Evolutionary conservation across 345 rosid species (phyloP).

Genomic region (Bretschneidera sinensis): DNA sequence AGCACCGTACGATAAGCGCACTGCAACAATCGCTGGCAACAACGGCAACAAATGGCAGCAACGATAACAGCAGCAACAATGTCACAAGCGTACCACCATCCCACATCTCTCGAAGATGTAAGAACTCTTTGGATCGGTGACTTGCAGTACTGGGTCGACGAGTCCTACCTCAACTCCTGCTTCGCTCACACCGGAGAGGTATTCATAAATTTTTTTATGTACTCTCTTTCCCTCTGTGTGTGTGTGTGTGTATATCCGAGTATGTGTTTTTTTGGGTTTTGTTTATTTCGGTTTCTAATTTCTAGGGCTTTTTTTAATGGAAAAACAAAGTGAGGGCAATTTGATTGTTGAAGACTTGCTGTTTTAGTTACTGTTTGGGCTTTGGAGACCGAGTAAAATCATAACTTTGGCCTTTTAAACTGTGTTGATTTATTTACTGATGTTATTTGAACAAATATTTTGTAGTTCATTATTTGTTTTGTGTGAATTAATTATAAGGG

Average conservation of each 20-base stretch:
- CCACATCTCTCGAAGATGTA: conserved; percentile 81
- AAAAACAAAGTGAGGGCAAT: no score
- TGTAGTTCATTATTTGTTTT: no score
- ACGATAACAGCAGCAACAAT: conserved; percentile 33
- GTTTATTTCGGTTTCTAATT: not conserved
- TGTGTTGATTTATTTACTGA: no score
- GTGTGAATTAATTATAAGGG: no score
- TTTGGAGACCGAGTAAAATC: no score
- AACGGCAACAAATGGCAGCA: no score
- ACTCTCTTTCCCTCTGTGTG: no score
- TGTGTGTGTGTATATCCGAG: not conserved
- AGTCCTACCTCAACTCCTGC: conserved; percentile 74
- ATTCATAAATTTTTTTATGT: not conserved
- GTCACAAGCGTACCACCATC: conserved; percentile 74
- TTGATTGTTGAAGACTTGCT: no score
- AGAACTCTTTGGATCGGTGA: conserved; percentile 98
- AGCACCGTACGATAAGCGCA: not conserved
- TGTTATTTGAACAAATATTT: no score
- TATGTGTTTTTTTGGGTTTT: not conserved
- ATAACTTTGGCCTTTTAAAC: no score
- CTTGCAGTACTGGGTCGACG: conserved; percentile 94
- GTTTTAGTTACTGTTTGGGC: not conserved
- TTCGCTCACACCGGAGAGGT: conserved; percentile 98
- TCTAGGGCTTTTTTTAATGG: not conserved
- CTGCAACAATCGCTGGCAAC: no score